Percentiles rank a stretch among this genome's conserved stretches.
Evolutionary conservation across 2,329 filamentous ascomycete species (phyloP).

Genomic region (Penicillium griseofulvum): DNA sequence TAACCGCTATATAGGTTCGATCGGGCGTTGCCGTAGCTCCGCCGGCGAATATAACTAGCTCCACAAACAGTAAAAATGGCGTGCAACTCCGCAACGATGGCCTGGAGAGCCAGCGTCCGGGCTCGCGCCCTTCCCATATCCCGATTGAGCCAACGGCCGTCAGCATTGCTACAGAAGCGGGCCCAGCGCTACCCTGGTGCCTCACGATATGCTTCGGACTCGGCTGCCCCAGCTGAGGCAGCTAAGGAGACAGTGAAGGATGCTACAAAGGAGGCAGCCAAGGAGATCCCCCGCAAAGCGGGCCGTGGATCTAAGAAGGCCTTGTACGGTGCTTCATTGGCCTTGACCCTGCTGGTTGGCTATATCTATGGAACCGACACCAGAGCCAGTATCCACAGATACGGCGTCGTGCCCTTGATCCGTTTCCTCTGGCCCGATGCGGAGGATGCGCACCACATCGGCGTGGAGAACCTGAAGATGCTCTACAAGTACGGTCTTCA

Average conservation of each 20-base stretch:
- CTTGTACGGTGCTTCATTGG: constrained; percentile 51
- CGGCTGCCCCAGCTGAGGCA: constrained; percentile 14
- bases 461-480: constrained; percentile 67
- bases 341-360: constrained; percentile 47
- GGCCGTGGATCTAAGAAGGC: constrained; percentile 29
- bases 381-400: constrained; percentile 67
- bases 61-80: constrained; percentile 20
- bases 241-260: constrained; percentile 13
- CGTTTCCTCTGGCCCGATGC: constrained; percentile 45
- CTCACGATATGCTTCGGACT: constrained; percentile 25
- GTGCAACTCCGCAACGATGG: constrained; percentile 22
- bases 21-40: constrained; percentile 16
- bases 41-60: constrained; percentile 18
- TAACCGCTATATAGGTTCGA: constrained; percentile 18
- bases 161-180: constrained; percentile 16
- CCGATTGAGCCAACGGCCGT: constrained; percentile 26
- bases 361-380: constrained; percentile 75
- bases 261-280: constrained; percentile 13
- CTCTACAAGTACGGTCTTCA: constrained; percentile 74
- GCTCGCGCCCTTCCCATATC: constrained; percentile 24
- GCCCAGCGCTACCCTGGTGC: constrained; percentile 12
- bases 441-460: constrained; percentile 87
- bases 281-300: constrained; percentile 30
- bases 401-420: constrained; percentile 55
- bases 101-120: constrained; percentile 28